phyloP scores from a whole-genome alignment of 805 yeast genomes.

The Candida sonorensis region DNA sequence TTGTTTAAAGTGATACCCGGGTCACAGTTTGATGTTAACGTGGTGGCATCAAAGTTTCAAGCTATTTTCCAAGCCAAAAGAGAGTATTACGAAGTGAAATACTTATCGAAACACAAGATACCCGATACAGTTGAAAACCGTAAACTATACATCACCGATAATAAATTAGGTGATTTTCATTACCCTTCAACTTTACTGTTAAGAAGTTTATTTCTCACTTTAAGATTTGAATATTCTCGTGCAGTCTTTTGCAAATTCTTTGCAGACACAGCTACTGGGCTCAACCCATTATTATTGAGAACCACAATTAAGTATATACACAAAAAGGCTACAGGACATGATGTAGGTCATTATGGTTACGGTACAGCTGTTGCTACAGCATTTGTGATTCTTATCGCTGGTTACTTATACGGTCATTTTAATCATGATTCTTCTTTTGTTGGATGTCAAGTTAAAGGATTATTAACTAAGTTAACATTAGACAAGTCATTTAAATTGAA shows the following conservation, averaged over 20 bases:
- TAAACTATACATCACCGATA: slow-evolving; percentile 22
- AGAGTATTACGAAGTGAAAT: slow-evolving; percentile 27
- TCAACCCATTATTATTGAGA: slow-evolving; percentile 63
- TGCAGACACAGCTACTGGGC: slow-evolving; percentile 43
- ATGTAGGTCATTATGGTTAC: slow-evolving; percentile 63
- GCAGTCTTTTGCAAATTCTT: slow-evolving; percentile 35
- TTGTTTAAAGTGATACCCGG: slow-evolving; percentile 40
- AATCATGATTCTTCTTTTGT: slow-evolving; percentile 52
- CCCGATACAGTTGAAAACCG: slow-evolving; percentile 31
- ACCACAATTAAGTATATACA: slow-evolving; percentile 54
- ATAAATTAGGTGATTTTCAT: slow-evolving; percentile 28
- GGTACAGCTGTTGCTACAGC: slow-evolving; percentile 65
- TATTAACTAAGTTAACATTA: slow-evolving; percentile 60
- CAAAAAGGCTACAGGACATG: slow-evolving; percentile 33
- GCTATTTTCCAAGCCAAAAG: slow-evolving; percentile 33
- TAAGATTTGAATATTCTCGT: slow-evolving; percentile 35
- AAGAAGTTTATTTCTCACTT: slow-evolving; percentile 40
- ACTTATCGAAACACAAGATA: slow-evolving; percentile 26
- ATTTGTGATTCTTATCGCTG: slow-evolving; percentile 42
- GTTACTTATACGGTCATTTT: slow-evolving; percentile 50
- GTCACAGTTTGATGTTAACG: slow-evolving; percentile 39
- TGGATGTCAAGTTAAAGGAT: slow-evolving; percentile 67
- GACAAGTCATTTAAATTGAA: slow-evolving; percentile 60
- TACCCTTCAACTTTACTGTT: slow-evolving; percentile 42
- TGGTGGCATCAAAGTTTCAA: slow-evolving; percentile 39